phyloP scores from a whole-genome alignment of 1,284 basidiomycete species.

The Cutaneotrichosporon sp. region DNA sequence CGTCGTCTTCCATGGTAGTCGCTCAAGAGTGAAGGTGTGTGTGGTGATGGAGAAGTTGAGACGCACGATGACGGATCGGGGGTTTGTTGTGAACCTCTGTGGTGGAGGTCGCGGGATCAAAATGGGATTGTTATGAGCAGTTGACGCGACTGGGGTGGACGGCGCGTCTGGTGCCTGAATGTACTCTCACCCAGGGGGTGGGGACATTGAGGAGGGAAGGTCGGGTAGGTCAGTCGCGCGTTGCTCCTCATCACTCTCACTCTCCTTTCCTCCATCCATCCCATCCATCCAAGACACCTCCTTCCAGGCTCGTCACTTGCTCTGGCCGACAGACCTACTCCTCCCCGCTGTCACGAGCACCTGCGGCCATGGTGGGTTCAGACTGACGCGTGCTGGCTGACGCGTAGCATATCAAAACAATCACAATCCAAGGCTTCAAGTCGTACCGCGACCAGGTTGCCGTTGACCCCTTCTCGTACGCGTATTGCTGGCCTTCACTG shows the following conservation, averaged over 20 bases:
- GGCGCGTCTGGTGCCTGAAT: slow-evolving; percentile 12
- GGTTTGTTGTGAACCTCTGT: too few species aligned
- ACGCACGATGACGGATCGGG: too few species aligned
- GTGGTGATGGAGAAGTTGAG: not conserved
- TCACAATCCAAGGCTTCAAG: slow-evolving; percentile 95
- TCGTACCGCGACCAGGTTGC: slow-evolving; percentile 71
- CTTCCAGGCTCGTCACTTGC: not conserved
- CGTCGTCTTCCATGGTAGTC: slow-evolving; percentile 1
- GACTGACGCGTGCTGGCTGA: not conserved
- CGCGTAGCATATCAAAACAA: slow-evolving; percentile 78
- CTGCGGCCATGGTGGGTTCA: slow-evolving; percentile 1
- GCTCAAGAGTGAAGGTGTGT: not conserved
- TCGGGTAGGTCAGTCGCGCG: not conserved
- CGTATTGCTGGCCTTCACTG: slow-evolving; percentile 30
- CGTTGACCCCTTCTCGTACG: slow-evolving; percentile 11
- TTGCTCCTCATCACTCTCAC: slow-evolving; percentile 2
- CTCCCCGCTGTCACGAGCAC: not conserved
- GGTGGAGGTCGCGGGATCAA: slow-evolving; percentile 3
- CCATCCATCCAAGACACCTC: not conserved
- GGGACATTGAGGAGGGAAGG: not conserved
- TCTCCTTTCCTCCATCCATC: slow-evolving; percentile 2
- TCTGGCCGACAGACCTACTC: not conserved
- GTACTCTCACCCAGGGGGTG: not conserved
- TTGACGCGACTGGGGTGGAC: slow-evolving; percentile 10
- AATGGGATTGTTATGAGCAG: not conserved